These are phyloP conservation scores for Fraxinus dipetala DNA, from an alignment of 305 asterid species.

Conservation along the genomic window DNA sequence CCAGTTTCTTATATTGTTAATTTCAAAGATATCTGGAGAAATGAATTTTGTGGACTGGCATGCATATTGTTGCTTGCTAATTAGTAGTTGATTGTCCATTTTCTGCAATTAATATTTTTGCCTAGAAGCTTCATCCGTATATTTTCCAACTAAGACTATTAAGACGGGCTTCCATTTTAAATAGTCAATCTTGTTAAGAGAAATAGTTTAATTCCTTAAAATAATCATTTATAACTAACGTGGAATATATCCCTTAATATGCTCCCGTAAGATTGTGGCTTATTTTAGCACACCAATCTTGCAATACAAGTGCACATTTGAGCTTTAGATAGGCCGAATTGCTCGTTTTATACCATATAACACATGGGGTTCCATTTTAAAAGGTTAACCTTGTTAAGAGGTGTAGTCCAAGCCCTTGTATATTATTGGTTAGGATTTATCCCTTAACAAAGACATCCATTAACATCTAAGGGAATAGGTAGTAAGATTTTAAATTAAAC, in stretches of 20 bases:
- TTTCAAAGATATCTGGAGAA: neutral
- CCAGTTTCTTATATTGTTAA: constrained; percentile 2
- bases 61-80: neutral
- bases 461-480: neutral
- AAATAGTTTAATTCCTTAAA: neutral
- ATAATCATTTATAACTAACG: neutral
- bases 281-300: neutral
- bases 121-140: neutral
- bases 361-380: no score
- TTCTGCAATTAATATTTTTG: neutral
- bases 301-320: neutral
- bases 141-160: neutral
- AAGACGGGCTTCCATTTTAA: neutral
- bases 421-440: neutral
- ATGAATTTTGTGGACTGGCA: neutral
- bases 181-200: neutral
- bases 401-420: neutral
- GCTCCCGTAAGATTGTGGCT: neutral
- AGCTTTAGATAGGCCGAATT: neutral
- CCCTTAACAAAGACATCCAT: neutral
- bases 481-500: neutral
- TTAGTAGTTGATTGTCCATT: neutral
- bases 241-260: neutral
- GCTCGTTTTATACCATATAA: neutral
- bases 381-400: neutral